Evolutionary conservation across 176 grass and related monocot species (phyloP).

Genomic region (Phyllostachys edulis): DNA sequence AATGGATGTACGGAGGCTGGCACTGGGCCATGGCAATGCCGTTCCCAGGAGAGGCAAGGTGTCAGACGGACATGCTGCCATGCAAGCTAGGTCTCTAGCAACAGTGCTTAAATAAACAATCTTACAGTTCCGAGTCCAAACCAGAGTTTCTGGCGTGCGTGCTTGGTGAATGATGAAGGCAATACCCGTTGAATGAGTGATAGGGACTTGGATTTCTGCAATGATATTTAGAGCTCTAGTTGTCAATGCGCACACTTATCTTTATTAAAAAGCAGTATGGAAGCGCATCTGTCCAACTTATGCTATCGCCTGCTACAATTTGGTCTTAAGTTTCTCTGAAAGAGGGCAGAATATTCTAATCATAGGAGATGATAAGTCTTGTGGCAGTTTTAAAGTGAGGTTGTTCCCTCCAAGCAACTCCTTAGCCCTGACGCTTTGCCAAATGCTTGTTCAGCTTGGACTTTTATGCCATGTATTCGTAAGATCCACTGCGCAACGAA

Average conservation of each 20-base stretch:
- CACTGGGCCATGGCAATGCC: no score
- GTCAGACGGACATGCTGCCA: not conserved
- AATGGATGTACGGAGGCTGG: not conserved
- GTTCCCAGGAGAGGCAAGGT: not conserved
- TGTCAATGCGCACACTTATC: slow-evolving; percentile 38
- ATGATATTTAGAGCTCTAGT: not conserved
- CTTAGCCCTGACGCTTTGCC: slow-evolving; percentile 11
- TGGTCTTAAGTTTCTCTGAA: not conserved
- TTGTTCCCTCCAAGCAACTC: slow-evolving; percentile 53
- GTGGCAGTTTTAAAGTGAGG: slow-evolving; percentile 37
- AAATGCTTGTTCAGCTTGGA: slow-evolving; percentile 7
- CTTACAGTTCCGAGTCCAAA: not conserved
- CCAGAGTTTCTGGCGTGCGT: slow-evolving; percentile 31
- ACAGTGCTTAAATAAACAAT: not conserved
- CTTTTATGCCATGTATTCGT: slow-evolving; percentile 35
- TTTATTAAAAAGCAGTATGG: slow-evolving; percentile 37
- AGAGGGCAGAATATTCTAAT: slow-evolving; percentile 13
- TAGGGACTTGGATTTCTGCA: not conserved
- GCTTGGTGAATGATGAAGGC: slow-evolving; percentile 37
- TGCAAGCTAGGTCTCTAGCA: not conserved
- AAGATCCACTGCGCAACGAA: not conserved
- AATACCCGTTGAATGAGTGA: slow-evolving; percentile 37
- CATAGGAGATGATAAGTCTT: slow-evolving; percentile 16
- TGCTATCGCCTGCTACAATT: slow-evolving; percentile 10
- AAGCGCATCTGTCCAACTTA: slow-evolving; percentile 38